Conservation (phyloP, 495 filamentous ascomycete species). For the Podospora pseudoanserina region DNA sequence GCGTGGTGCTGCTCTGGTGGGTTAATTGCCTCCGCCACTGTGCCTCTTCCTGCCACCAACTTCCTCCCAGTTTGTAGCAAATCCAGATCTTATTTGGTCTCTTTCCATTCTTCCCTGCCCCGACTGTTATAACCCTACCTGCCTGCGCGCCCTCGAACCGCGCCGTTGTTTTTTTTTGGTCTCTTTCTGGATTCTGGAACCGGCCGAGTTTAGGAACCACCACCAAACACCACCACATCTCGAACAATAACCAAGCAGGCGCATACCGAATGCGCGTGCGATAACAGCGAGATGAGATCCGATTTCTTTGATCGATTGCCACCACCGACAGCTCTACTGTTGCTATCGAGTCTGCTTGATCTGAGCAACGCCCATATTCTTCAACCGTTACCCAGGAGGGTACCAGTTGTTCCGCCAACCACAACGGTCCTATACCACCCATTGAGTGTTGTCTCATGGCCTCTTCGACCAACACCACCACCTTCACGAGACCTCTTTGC, state of each 20-base stretch:
- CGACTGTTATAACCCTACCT: background rate
- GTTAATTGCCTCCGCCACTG: slow-evolving; percentile 10
- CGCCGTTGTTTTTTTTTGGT: background rate
- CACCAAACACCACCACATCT: slow-evolving; percentile 5
- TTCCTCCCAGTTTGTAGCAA: slow-evolving; percentile 1
- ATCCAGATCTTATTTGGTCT: background rate
- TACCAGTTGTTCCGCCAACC: slow-evolving; percentile 27
- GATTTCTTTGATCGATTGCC: slow-evolving; percentile 42
- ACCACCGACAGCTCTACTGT: slow-evolving; percentile 38
- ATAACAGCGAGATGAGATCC: slow-evolving; percentile 26
- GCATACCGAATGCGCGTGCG: slow-evolving; percentile 19
- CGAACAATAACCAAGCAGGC: background rate
- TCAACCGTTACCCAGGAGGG: slow-evolving; percentile 26
- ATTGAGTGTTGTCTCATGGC: slow-evolving; percentile 44
- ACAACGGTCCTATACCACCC: slow-evolving; percentile 37
- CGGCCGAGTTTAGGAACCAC: background rate
- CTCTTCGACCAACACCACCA: slow-evolving; percentile 38
- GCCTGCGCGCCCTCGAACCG: background rate
- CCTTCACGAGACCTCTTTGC: slow-evolving; percentile 32
- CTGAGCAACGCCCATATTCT: slow-evolving; percentile 35
- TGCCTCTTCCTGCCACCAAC: slow-evolving; percentile 11
- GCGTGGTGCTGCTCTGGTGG: background rate
- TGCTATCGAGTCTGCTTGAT: slow-evolving; percentile 37
- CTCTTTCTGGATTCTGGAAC: background rate
- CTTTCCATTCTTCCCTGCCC: background rate